Base-by-base conservation (phyloP, 2,329 filamentous ascomycete species). In the Monosporascus sp. region DNA sequence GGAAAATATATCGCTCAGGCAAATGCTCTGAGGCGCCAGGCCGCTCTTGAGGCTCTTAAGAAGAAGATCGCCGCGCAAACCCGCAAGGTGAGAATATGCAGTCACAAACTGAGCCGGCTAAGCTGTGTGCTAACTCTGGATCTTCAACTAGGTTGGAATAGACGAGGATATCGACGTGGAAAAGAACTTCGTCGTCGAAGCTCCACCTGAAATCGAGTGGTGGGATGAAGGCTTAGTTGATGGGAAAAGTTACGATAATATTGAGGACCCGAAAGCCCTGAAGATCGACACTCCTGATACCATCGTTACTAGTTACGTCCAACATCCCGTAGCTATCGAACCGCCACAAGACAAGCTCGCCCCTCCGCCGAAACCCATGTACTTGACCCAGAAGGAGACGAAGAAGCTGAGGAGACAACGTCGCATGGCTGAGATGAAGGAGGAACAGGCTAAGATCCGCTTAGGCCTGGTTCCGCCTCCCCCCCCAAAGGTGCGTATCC, bases 1-100 rank as follows among this genome's bases (percentile, higher is more conserved):
- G 94, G 94, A 50, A 97, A 97, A 79, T 97, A 96, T 66, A 96
- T 97, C 55, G 87, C 91, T 58, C 93, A 97, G 72, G 94, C 89
- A 7, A 93, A 90, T 68, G 92, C 92, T 52, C 75, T 97, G 50
- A 86, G 94, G 57, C 83, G 90, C 55, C 92, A 97, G 72, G 90
- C 88, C 42, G 87, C 88, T 49, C 77, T 99, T 27, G 95, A 99
- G 75, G 87, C 87, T 57, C 93, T 99, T 85, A 97, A 97, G 72
- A 92, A 88, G 75, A 83, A 88, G 52, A 95, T 99, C 60, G 93
- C 93, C 1, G 88, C 88, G 60, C 86, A 90, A 62, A 88, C 91
- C 11, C 83, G 92, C 54, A 93, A 91, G 68, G 42, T 46, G 24
- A n/a, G 42, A 31, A 15, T 34, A 11, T 14, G 9, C 31, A 34